Conservation (phyloP, 148 eudicot species). For the Vaccinium darrowii region DNA sequence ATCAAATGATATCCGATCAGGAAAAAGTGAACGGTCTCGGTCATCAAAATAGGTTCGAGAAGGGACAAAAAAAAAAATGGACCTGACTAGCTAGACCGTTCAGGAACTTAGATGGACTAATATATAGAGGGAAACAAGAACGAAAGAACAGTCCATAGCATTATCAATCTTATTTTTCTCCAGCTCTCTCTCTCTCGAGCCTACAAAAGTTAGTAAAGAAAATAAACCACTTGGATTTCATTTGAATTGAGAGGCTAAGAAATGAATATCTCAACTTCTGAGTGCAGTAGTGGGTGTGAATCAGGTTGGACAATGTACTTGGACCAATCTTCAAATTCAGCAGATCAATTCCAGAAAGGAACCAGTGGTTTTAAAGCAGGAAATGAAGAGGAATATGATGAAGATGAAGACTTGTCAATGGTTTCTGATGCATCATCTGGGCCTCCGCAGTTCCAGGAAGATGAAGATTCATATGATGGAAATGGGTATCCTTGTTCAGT, state of each 20-base stretch:
- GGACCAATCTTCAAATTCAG: conserved; percentile 52
- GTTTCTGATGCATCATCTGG: conserved; percentile 88
- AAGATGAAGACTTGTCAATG: conserved; percentile 74
- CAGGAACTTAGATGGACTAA: neutral
- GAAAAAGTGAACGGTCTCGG: neutral
- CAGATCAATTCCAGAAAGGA: conserved; percentile 19
- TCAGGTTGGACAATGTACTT: conserved; percentile 90
- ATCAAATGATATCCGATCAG: neutral
- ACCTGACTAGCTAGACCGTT: neutral
- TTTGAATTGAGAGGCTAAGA: neutral
- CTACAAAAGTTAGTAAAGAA: neutral
- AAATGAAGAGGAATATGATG: conserved; percentile 22
- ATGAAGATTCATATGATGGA: conserved; percentile 19
- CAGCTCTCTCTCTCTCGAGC: neutral
- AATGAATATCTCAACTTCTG: conserved; percentile 58
- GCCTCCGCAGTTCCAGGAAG: conserved; percentile 45
- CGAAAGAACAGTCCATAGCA: neutral
- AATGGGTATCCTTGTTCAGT: conserved; percentile 7
- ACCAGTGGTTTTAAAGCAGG: conserved; percentile 17
- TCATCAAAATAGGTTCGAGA: neutral
- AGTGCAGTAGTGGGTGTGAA: conserved; percentile 67
- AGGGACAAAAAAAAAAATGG: neutral
- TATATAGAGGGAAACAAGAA: conserved; percentile 27
- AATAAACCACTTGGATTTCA: neutral
- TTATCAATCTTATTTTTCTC: conserved; percentile 12